Evolutionary conservation across 164 flowering plant species (phyloP), one percentile per base, ranked within the genome.

Genomic region (Aristolochia fimbriata): DNA sequence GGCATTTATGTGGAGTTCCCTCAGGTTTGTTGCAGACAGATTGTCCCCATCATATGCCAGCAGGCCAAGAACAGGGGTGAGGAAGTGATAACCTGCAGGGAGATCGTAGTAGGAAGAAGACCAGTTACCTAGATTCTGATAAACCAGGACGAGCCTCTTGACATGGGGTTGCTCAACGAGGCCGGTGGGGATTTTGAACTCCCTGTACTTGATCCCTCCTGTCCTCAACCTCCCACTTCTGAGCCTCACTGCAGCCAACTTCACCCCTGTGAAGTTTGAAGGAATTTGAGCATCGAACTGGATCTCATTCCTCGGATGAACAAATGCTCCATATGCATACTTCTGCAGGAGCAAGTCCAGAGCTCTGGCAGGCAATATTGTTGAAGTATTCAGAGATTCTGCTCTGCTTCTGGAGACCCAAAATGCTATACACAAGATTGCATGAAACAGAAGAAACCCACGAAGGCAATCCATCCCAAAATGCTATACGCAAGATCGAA

Each of bases 71-170:
- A 89, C 86, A 1, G 95, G 95, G 47, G 97, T 54, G 20, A 87
- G 62, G 60, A 77, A 78, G 1, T 80, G 68, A 55, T 81, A 82
- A n/a, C 82, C 82, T 27, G 30, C 30, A 14, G 76, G 68, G 14
- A 86, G 61, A 3, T 81, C 78, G 45, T 85, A 88, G 65, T 79
- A 88, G 15, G 41, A 6, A 0, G 15, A 14, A 10, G 96, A 84
- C 89, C 80, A 86, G 63, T 83, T 84, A 8, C 83, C 91, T 66
- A 87, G 57, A 48, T 84, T 86, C 16, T 87, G 97, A 63, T 85
- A 90, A 15, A 91, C 96, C 55, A 91, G 61, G 62, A 79, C 85
- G 21, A 91, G 82, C 77, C 96, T 83, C 77, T 83, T 65, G 6
- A 84, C 93, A 70, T 84, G 88, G 7, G 96, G 96, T 31, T 51